Conservation (phyloP, 176 grass and related monocot species). For the Sorghum bicolor region DNA sequence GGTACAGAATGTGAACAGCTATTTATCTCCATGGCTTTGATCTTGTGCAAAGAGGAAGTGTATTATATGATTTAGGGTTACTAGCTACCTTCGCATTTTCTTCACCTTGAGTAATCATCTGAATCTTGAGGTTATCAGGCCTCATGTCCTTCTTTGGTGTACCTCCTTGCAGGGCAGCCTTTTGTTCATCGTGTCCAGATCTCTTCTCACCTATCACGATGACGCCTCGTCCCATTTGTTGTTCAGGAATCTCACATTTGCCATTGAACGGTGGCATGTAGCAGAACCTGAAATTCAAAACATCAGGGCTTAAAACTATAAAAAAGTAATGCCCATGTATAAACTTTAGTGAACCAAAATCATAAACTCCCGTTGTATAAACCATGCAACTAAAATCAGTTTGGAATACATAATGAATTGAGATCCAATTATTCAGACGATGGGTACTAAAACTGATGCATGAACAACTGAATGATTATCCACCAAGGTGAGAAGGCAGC, state of each 20-base stretch:
- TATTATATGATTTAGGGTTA: neutral
- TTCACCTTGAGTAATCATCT: conserved; percentile 23
- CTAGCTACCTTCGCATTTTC: conserved; percentile 37
- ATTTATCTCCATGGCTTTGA: neutral
- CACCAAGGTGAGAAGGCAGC: neutral
- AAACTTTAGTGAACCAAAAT: conserved; percentile 21
- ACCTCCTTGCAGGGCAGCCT: conserved; percentile 15
- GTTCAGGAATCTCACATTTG: conserved; percentile 58
- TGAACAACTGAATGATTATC: conserved; percentile 1
- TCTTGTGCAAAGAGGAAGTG: neutral
- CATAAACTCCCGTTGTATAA: conserved; percentile 11
- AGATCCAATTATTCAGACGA: neutral
- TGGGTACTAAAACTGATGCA: neutral
- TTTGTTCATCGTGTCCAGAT: conserved; percentile 37
- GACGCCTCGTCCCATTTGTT: conserved; percentile 49
- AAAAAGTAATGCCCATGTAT: conserved; percentile 22
- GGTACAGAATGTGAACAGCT: neutral
- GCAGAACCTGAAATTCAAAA: conserved; percentile 69
- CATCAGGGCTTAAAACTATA: conserved; percentile 1
- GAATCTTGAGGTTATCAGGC: neutral
- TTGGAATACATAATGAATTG: neutral
- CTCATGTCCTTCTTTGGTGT: conserved; percentile 3
- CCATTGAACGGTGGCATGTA: conserved; percentile 77
- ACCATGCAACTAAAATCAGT: neutral
- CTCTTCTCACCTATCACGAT: conserved; percentile 58